Conservation (phyloP, 169 alveolate genomes). For the Plasmodium cynomolgi region DNA sequence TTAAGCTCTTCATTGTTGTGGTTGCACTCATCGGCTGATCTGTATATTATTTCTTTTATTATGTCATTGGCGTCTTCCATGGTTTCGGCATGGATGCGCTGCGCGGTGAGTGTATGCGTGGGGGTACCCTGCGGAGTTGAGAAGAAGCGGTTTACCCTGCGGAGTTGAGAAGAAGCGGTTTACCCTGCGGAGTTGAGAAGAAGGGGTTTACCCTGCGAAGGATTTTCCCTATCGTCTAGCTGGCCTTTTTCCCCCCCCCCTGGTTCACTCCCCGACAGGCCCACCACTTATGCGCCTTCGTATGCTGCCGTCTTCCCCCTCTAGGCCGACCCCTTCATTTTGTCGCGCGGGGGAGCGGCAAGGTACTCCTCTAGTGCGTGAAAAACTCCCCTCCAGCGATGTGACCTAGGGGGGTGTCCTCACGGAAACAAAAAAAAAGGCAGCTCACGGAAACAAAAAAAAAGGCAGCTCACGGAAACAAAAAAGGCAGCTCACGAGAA, state of each 20-base stretch:
- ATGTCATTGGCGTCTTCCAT: conserved; percentile 36
- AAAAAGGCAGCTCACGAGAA: no score
- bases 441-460: background rate
- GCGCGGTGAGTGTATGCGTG: no score
- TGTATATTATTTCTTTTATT: conserved; percentile 58
- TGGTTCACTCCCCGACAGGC: background rate
- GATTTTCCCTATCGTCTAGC: background rate
- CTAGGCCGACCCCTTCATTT: background rate
- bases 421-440: background rate
- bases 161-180: no score
- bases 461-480: no score
- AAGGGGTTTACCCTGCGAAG: background rate
- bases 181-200: background rate
- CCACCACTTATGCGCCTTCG: background rate
- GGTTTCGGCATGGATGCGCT: background rate
- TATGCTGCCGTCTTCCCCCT: background rate
- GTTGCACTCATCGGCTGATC: conserved; percentile 66
- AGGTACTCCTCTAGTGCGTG: background rate
- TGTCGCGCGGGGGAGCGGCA: background rate
- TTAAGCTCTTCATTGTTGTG: conserved; percentile 44
- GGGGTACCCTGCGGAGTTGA: no score
- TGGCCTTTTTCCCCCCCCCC: background rate
- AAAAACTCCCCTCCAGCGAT: background rate
- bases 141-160: no score
- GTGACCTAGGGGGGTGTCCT: background rate